Evolutionary conservation across 768 basidiomycete genomes (phyloP), one percentile per base, ranked within the genome.

Genomic region (Lentinula edodes): DNA sequence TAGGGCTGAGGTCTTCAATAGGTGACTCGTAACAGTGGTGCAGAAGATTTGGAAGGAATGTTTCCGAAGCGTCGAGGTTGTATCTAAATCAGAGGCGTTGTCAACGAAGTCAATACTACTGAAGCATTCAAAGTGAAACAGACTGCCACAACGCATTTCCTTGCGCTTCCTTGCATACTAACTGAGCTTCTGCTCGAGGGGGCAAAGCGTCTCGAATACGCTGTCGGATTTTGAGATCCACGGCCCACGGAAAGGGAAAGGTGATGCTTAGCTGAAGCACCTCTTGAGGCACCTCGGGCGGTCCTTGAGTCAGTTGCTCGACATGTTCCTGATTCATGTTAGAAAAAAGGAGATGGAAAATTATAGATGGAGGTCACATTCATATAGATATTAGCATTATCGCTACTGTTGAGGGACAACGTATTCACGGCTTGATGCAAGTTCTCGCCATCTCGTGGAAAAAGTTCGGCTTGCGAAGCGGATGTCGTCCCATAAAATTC

Each of bases 71-170:
- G 69, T 89, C 87, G 60, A 88, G 76, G 67, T 87, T 87, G 71
- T 84, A 85, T 73, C 86, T 87, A 67, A 15, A 28, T 32, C 10
- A 38, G 10, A 23, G 10, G n/a, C 20, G 5, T n/a, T 46, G 16
- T 28, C 16, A 18, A 45, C 16, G n/a, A 58, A 42, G 28, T 1
- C 34, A 23, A 36, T n/a, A n/a, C 7, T 3, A 28, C 18, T 18
- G 38, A 32, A 16, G 18, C 5, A 23, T 39, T 43, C 9, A 32
- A n/a, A 15, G 66, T 42, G 52, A 52, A 52, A 79, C 86, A 66
- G 71, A 88, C 87, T 88, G 88, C 88, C 87, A 89, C 65, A 88
- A 77, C 56, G 87, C 88, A 63, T 89, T 88, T 65, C 76, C 77
- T 59, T 83, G 80, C 42, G 87, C 87, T 72, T 85, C 82, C 62